Conservation (phyloP, 179 eudicot species). For the Actinidia polygama region DNA sequence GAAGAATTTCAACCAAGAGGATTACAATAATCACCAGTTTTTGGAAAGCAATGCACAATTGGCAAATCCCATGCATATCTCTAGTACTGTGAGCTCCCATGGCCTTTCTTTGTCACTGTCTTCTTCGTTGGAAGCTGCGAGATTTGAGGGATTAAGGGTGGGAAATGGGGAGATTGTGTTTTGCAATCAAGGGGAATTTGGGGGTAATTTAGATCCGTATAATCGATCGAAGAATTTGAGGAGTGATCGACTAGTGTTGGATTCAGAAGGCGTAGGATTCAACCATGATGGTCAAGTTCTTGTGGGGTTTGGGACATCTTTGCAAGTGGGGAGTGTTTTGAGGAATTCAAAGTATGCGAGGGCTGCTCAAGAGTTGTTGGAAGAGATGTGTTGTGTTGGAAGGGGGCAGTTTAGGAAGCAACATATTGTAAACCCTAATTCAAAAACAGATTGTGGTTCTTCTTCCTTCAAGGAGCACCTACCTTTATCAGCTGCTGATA, state of each 20-base stretch:
- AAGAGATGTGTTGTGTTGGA: conserved; percentile 94
- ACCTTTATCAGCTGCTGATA: conserved; percentile 76
- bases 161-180: conserved; percentile 55
- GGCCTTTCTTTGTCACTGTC: conserved; percentile 84
- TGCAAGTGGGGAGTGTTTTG: conserved; percentile 64
- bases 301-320: conserved; percentile 56
- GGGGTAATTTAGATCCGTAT: conserved; percentile 18
- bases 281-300: conserved; percentile 26
- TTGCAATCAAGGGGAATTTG: conserved; percentile 42
- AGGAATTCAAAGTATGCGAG: conserved; percentile 79
- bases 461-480: conserved; percentile 59
- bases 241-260: neutral
- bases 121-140: conserved; percentile 69
- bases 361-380: conserved; percentile 83
- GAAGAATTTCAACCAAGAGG: neutral
- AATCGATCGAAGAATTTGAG: conserved; percentile 45
- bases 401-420: conserved; percentile 67
- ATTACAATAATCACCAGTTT: conserved; percentile 11
- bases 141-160: conserved; percentile 59
- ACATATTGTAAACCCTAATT: conserved; percentile 44
- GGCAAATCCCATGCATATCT: too few relatives aligned
- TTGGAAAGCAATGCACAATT: neutral
- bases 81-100: conserved; percentile 20
- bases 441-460: conserved; percentile 39
- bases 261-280: conserved; percentile 6